Evolutionary conservation across 108 stramenopile species (phyloP).

Genomic region (Skeletonema grethae): DNA sequence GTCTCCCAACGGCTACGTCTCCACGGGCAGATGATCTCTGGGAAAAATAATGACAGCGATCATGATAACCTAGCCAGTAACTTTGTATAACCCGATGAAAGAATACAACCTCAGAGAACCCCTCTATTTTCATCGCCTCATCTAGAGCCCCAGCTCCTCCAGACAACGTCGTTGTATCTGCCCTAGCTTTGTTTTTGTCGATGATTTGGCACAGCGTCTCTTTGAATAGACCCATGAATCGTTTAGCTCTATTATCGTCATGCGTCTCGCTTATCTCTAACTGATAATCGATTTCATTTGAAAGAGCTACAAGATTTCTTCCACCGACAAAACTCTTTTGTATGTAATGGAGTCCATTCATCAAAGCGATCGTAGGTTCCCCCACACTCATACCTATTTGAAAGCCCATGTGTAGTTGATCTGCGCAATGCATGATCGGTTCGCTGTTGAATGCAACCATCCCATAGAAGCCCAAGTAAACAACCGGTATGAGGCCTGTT

Average conservation of each 20-base stretch:
- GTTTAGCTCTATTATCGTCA: neutral
- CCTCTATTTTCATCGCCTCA: neutral
- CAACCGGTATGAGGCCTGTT: neutral
- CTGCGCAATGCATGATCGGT: neutral
- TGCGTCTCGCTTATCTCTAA: neutral
- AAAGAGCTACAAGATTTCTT: neutral
- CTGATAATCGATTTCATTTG: neutral
- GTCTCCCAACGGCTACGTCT: constrained; percentile 1
- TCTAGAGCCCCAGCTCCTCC: neutral
- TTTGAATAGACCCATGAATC: neutral
- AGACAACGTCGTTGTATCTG: neutral
- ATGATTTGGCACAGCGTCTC: neutral
- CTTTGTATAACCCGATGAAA: neutral
- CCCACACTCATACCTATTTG: constrained; percentile 6
- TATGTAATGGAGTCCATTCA: neutral
- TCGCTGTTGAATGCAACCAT: neutral
- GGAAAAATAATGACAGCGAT: neutral
- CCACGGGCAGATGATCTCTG: neutral
- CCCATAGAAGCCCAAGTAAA: constrained; percentile 1
- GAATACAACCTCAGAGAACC: neutral
- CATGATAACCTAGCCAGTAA: neutral
- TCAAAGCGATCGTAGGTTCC: neutral
- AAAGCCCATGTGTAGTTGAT: constrained; percentile 3
- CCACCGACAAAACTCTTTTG: neutral
- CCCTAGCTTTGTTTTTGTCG: neutral